A percentile compares a stretch with the other conserved stretches of the same genome.
Conservation (phyloP, 768 basidiomycete species). For the Boletus huronensis region DNA sequence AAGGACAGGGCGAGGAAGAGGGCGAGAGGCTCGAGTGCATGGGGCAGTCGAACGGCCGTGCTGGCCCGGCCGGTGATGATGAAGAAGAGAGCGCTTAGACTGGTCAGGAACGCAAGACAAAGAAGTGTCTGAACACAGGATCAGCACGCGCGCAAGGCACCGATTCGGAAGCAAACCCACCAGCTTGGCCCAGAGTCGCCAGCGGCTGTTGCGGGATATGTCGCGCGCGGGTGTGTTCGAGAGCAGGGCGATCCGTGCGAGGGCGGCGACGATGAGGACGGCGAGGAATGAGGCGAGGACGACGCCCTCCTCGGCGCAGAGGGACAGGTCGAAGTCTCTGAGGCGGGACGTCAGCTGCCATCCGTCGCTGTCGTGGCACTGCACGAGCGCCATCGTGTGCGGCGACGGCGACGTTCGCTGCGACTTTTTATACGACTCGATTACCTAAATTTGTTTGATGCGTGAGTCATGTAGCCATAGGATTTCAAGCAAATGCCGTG, state of each 20-base stretch:
- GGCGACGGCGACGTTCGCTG: background rate
- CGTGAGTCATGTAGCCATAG: too few species aligned
- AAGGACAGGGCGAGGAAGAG: constrained; percentile 47
- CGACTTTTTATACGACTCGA: background rate
- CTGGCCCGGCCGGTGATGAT: constrained; percentile 36
- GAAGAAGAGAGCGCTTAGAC: constrained; percentile 42
- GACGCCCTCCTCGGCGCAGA: constrained; percentile 77
- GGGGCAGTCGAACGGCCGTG: constrained; percentile 43
- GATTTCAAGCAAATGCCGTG: too few species aligned
- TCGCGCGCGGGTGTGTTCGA: constrained; percentile 23
- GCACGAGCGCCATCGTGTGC: constrained; percentile 32
- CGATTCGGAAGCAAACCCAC: constrained; percentile 41
- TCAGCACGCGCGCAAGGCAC: background rate
- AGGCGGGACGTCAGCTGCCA: constrained; percentile 57
- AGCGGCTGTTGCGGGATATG: constrained; percentile 45
- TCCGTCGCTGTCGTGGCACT: constrained; percentile 58
- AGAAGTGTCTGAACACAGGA: constrained; percentile 43
- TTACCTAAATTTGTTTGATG: too few species aligned
- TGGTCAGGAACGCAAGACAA: constrained; percentile 42
- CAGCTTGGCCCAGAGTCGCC: constrained; percentile 58
- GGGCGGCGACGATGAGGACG: constrained; percentile 40
- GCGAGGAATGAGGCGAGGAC: constrained; percentile 53
- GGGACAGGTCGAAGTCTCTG: constrained; percentile 72
- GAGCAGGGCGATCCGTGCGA: constrained; percentile 38
- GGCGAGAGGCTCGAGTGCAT: constrained; percentile 57